A percentile compares a stretch with the other conserved stretches of the same genome.
phyloP scores from a whole-genome alignment of 2,329 filamentous ascomycete species.

The Graphilbum sp. region DNA sequence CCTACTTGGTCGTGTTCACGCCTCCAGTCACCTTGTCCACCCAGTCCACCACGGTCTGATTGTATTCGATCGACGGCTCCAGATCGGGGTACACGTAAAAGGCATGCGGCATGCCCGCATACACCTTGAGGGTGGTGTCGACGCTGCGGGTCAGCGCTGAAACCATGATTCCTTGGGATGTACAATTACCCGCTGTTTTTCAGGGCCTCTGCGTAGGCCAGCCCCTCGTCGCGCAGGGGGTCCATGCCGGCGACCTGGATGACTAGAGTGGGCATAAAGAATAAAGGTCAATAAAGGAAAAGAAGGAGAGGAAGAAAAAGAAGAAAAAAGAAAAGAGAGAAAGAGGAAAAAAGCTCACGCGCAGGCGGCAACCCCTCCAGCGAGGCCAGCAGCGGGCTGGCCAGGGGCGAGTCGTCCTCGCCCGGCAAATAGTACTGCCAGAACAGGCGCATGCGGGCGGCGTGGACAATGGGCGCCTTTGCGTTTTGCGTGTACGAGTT shows the following conservation, averaged over 20 bases:
- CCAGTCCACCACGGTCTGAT: not conserved
- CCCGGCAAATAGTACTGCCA: conserved; percentile 9
- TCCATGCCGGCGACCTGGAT: conserved; percentile 3
- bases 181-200: not conserved
- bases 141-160: too few species aligned
- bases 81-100: conserved; percentile 4
- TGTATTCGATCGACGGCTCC: not conserved
- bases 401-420: conserved; percentile 1
- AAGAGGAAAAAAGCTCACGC: conserved; percentile 5
- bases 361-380: conserved; percentile 8
- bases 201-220: conserved; percentile 1
- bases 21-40: not conserved
- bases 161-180: too few species aligned
- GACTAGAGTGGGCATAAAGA: not conserved
- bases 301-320: too few species aligned
- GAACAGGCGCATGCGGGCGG: conserved; percentile 8
- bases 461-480: conserved; percentile 7
- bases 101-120: conserved; percentile 1
- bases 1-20: too few species aligned
- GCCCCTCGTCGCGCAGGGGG: conserved; percentile 1
- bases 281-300: too few species aligned
- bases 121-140: not conserved
- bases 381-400: conserved; percentile 7
- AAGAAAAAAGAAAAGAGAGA: too few species aligned
- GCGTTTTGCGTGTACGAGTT: conserved; percentile 8